Conservation (phyloP, 208 protist species). For the Polymyxa betae region DNA sequence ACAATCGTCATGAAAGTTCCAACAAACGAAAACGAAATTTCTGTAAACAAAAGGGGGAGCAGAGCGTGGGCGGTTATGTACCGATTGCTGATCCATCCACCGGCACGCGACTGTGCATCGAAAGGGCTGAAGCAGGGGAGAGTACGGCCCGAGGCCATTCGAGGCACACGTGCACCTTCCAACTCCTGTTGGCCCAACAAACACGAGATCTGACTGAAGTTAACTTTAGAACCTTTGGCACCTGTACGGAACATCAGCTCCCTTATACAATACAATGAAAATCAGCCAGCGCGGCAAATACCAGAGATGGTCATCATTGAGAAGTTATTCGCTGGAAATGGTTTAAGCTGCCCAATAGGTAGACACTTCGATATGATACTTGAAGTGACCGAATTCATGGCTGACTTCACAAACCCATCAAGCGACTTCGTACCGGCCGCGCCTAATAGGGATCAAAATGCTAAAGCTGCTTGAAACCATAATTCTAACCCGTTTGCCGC, state of each 20-base stretch:
- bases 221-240: conserved; percentile 76
- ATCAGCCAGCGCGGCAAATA: no score
- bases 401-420: conserved; percentile 61
- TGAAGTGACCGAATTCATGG: conserved; percentile 72
- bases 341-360: conserved; percentile 78
- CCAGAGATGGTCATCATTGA: conserved; percentile 88
- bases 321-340: conserved; percentile 96
- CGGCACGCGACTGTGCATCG: conserved; percentile 74
- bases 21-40: no score
- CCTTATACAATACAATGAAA: no score
- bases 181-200: conserved; percentile 78
- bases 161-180: conserved; percentile 74
- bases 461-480: neutral
- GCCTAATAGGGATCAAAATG: neutral
- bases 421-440: neutral
- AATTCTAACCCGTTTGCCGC: neutral
- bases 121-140: conserved; percentile 74
- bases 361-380: conserved; percentile 78
- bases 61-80: neutral
- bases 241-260: no score
- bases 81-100: conserved; percentile 77
- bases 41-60: neutral
- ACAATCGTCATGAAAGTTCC: no score
- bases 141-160: conserved; percentile 69
- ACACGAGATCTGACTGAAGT: conserved; percentile 75